Evolutionary conservation across 306 rosid species (phyloP).

Genomic region (Rosa multiflora): DNA sequence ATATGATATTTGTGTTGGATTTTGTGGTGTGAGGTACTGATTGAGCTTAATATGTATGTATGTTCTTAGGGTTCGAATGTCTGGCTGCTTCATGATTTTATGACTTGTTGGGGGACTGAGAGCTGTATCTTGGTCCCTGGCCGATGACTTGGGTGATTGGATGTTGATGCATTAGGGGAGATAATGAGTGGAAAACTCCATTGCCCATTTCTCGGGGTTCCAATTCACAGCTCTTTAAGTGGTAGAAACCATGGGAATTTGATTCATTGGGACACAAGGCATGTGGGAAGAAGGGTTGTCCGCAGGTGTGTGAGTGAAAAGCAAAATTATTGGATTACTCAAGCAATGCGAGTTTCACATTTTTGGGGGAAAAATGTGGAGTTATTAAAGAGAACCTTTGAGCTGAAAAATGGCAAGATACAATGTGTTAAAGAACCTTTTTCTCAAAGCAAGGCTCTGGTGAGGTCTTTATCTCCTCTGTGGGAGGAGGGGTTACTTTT

Average conservation of each 20-base stretch:
- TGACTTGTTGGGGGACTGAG: conserved; percentile 49
- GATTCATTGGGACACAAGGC: conserved; percentile 35
- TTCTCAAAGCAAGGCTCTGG: conserved; percentile 46
- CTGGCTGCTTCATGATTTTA: conserved; percentile 16
- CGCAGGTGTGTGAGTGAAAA: conserved; percentile 45
- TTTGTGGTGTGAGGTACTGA: conserved; percentile 5
- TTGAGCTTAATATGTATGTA: not conserved
- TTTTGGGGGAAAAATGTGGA: conserved; percentile 64
- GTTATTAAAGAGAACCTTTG: conserved; percentile 45
- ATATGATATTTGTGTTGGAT: not conserved
- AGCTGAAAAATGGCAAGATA: conserved; percentile 47
- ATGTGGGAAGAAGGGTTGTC: conserved; percentile 31
- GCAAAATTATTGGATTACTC: conserved; percentile 46
- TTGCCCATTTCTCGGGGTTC: conserved; percentile 55
- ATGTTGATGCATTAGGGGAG: conserved; percentile 30
- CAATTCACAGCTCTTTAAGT: conserved; percentile 44
- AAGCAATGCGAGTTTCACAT: conserved; percentile 50
- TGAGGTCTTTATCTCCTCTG: conserved; percentile 45
- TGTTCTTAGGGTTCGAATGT: conserved; percentile 28
- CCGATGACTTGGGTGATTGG: conserved; percentile 31
- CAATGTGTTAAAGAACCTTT: conserved; percentile 61
- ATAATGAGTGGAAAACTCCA: conserved; percentile 57
- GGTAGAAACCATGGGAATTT: conserved; percentile 32
- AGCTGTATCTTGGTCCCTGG: conserved; percentile 56
- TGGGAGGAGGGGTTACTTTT: conserved; percentile 77